Evolutionary conservation across 192 early-diverging fungal genomes (phyloP).

Genomic region (Bifiguratus adelaidae): DNA sequence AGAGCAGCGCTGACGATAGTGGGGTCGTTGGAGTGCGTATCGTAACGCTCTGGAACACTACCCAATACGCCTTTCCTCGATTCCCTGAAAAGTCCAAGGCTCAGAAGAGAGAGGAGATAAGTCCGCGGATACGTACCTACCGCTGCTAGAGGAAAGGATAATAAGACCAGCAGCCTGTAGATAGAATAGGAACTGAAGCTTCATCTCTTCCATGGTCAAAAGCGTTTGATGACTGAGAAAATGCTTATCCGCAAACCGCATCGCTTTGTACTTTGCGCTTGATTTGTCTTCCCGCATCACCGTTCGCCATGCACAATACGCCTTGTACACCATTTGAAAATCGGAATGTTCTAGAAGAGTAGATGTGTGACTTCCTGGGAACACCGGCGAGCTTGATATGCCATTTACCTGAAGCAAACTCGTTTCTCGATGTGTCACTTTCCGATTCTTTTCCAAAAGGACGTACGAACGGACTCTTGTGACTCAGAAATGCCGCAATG

Average conservation of each 20-base stretch:
- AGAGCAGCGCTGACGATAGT: constrained; percentile 62
- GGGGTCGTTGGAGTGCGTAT: constrained; percentile 19
- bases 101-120: too few species aligned
- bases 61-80: too few species aligned
- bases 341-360: constrained; percentile 23
- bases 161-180: constrained; percentile 28
- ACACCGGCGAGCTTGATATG: not conserved
- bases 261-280: constrained; percentile 19
- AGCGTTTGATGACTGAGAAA: constrained; percentile 39
- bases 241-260: constrained; percentile 31
- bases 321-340: constrained; percentile 38
- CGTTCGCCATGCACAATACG: constrained; percentile 35
- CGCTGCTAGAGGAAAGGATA: too few species aligned
- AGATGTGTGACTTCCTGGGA: not conserved
- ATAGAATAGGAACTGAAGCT: constrained; percentile 43
- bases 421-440: constrained; percentile 25
- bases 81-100: too few species aligned
- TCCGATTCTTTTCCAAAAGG: constrained; percentile 41
- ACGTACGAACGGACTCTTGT: constrained; percentile 24
- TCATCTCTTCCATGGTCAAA: constrained; percentile 44
- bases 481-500: constrained; percentile 44
- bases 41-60: constrained; percentile 25
- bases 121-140: too few species aligned
- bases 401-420: constrained; percentile 22
- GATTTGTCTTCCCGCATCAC: constrained; percentile 7